Conservation (phyloP, 768 basidiomycete genomes). For the Tulasnella sp. region DNA sequence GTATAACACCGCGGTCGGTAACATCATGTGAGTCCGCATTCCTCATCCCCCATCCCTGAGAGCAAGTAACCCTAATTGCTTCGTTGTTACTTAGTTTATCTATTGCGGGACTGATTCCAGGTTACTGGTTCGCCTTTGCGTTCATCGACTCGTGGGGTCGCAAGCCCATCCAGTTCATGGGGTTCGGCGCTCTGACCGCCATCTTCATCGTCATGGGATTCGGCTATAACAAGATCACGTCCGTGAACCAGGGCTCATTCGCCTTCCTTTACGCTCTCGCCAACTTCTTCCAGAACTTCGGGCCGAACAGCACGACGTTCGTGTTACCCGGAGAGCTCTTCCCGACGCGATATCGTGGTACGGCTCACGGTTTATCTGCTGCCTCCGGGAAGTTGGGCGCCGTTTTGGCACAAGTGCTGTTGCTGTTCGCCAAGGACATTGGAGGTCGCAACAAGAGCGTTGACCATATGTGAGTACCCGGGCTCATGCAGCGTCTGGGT, state of each 20-base stretch:
- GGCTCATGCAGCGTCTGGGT: not conserved
- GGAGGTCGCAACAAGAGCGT: slow-evolving; percentile 9
- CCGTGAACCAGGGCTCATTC: slow-evolving; percentile 42
- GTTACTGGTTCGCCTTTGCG: slow-evolving; percentile 46
- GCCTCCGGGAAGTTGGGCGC: slow-evolving; percentile 48
- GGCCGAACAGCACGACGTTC: slow-evolving; percentile 44
- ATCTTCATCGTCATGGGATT: slow-evolving; percentile 44
- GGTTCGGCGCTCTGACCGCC: slow-evolving; percentile 42
- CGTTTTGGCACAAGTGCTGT: slow-evolving; percentile 46
- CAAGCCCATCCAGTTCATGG: slow-evolving; percentile 47
- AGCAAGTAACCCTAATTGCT: not conserved
- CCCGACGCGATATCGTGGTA: slow-evolving; percentile 47
- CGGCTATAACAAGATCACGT: slow-evolving; percentile 44
- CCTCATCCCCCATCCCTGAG: not conserved
- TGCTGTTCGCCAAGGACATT: slow-evolving; percentile 39
- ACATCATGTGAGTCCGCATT: slow-evolving; percentile 43
- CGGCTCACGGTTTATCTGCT: slow-evolving; percentile 46
- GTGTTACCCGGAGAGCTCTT: slow-evolving; percentile 47
- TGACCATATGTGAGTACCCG: not conserved
- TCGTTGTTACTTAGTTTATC: slow-evolving; percentile 37
- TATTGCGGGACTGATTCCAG: slow-evolving; percentile 46
- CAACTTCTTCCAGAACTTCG: slow-evolving; percentile 44
- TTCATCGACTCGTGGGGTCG: slow-evolving; percentile 45
- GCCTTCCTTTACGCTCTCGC: slow-evolving; percentile 46
- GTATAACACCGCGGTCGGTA: slow-evolving; percentile 54